These are phyloP conservation scores for Eremothecium gossypii DNA, from an alignment of 1,139 yeast species.

Conservation along the genomic window DNA sequence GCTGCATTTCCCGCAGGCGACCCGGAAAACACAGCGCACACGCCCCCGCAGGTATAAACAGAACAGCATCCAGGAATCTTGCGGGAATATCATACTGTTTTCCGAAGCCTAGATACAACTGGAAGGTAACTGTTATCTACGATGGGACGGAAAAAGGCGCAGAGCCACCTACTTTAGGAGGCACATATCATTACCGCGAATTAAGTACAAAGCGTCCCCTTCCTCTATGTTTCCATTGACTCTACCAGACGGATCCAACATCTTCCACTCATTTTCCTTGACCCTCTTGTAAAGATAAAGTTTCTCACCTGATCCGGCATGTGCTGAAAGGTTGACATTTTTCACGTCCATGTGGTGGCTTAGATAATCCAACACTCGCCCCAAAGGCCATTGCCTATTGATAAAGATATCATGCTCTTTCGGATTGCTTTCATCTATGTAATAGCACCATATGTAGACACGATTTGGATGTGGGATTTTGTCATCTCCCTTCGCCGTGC, in stretches of 20 bases:
- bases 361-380: slow-evolving; percentile 64
- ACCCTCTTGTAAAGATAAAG: slow-evolving; percentile 23
- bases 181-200: slow-evolving; percentile 38
- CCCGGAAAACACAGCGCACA: too few relatives aligned
- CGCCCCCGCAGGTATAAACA: too few relatives aligned
- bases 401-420: slow-evolving; percentile 26
- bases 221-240: slow-evolving; percentile 38
- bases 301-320: slow-evolving; percentile 28
- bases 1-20: too few relatives aligned
- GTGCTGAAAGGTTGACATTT: slow-evolving; percentile 42
- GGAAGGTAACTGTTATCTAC: too few relatives aligned
- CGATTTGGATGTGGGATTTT: slow-evolving; percentile 48
- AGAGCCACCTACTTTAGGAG: background rate
- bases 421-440: slow-evolving; percentile 32
- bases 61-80: too few relatives aligned
- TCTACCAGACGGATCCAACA: slow-evolving; percentile 33
- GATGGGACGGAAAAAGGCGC: too few relatives aligned
- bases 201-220: slow-evolving; percentile 47
- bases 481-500: slow-evolving; percentile 59
- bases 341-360: slow-evolving; percentile 45
- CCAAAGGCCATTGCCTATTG: slow-evolving; percentile 54
- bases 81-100: too few relatives aligned
- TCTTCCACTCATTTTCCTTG: slow-evolving; percentile 28
- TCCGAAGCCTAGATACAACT: too few relatives aligned
- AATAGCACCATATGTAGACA: slow-evolving; percentile 52